Conservation (phyloP, 495 filamentous ascomycete species). For the Hyphodiscus hymeniophilus region DNA sequence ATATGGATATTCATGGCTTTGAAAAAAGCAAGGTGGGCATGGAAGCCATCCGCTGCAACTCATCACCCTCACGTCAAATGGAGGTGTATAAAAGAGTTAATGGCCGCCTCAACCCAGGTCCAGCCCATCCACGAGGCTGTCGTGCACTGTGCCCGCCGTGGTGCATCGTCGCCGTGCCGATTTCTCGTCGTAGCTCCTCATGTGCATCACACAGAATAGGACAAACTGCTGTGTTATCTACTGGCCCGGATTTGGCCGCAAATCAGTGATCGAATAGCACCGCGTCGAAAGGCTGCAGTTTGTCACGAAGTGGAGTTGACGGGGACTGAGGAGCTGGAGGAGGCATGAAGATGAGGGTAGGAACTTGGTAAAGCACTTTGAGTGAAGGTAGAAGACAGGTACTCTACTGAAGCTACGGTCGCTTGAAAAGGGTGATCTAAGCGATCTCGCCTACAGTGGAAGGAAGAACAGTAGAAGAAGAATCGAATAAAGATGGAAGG, state of each 20-base stretch:
- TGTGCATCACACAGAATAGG: no score
- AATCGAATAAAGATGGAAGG: background rate
- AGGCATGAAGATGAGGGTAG: background rate
- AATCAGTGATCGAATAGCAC: slow-evolving; percentile 3
- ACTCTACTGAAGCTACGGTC: background rate
- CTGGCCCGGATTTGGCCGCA: slow-evolving; percentile 1
- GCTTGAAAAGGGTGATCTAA: background rate
- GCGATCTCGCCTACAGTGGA: no score
- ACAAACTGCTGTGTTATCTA: slow-evolving; percentile 3
- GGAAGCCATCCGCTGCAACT: no score
- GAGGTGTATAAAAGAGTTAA: no score
- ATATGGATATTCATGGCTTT: no score
- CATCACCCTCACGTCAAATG: no score
- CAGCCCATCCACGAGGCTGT: background rate
- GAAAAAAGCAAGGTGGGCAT: no score
- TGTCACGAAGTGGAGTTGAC: background rate
- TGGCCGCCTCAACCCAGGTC: background rate
- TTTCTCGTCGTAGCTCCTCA: slow-evolving; percentile 1
- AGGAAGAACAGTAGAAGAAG: background rate
- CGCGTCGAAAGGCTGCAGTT: background rate
- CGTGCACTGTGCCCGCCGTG: background rate
- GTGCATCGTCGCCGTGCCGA: background rate
- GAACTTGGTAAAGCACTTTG: background rate
- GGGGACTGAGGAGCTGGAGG: background rate
- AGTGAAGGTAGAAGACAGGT: background rate